phyloP scores from a whole-genome alignment of 2,329 filamentous ascomycete species.

The Calonectria pseudoturangicola region DNA sequence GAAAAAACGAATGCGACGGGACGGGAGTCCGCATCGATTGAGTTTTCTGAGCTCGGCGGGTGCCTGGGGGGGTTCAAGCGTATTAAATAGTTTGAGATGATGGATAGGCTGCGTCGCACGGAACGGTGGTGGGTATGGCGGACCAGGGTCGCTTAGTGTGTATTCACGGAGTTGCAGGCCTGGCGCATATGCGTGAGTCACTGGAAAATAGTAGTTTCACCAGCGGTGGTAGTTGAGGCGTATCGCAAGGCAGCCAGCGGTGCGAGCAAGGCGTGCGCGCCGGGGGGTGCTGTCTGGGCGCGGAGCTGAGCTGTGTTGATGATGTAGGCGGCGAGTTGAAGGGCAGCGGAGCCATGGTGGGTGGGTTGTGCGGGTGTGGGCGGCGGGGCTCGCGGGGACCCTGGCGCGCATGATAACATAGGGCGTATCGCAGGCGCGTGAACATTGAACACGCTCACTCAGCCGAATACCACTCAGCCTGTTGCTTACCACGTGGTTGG shows the following conservation, averaged over 20 bases:
- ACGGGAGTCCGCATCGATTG: conserved; percentile 36
- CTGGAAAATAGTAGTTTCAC: conserved; percentile 25
- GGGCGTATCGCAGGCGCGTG: conserved; percentile 25
- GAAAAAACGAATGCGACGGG: conserved; percentile 27
- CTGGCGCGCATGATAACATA: conserved; percentile 22
- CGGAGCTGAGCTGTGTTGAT: conserved; percentile 31
- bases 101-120: conserved; percentile 29
- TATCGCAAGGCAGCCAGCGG: conserved; percentile 23
- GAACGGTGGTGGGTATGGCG: conserved; percentile 21
- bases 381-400: conserved; percentile 14
- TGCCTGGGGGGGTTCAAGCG: conserved; percentile 27
- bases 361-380: conserved; percentile 21
- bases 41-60: conserved; percentile 9
- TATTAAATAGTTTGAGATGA: conserved; percentile 26
- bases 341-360: conserved; percentile 2
- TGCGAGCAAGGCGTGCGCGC: conserved; percentile 4
- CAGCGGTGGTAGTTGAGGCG: neutral
- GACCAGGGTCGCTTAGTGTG: conserved; percentile 31
- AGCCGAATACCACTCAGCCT: neutral
- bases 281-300: conserved; percentile 13
- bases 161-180: conserved; percentile 33
- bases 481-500: conserved; percentile 30
- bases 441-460: conserved; percentile 23
- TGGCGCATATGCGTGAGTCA: conserved; percentile 33
- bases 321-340: conserved; percentile 42